Evolutionary conservation across 495 filamentous ascomycete species (phyloP).

Genomic region (Neurospora sp.): DNA sequence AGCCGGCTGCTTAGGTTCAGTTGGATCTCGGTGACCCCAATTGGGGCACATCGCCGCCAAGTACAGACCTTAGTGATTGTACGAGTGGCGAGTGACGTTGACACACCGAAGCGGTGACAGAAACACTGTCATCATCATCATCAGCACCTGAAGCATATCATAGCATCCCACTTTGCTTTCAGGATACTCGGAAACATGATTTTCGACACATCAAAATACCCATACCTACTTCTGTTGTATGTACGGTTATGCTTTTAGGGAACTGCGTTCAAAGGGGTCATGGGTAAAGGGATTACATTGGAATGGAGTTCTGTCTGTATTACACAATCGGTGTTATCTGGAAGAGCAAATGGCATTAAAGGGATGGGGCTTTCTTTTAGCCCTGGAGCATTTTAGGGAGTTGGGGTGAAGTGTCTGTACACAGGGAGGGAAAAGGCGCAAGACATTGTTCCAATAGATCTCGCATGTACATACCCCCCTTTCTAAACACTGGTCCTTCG

Average conservation of each 20-base stretch:
- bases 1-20: conserved; percentile 3
- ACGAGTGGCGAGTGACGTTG: background rate
- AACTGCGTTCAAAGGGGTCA: background rate
- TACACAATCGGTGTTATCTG: background rate
- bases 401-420: background rate
- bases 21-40: background rate
- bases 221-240: conserved; percentile 1
- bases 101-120: background rate
- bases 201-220: background rate
- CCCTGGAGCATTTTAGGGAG: background rate
- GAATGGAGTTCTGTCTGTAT: background rate
- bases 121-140: background rate
- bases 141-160: conserved; percentile 8
- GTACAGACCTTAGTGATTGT: background rate
- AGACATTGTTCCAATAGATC: background rate
- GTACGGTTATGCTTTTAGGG: background rate
- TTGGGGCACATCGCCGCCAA: background rate
- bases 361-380: background rate
- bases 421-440: background rate
- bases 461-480: background rate
- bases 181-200: conserved; percentile 14
- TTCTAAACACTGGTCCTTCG: background rate
- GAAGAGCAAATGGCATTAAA: background rate
- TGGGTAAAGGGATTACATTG: background rate
- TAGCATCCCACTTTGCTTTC: conserved; percentile 12